Conservation (phyloP, 1,139 yeast genomes). For the Geotrichum phurueaensis region DNA sequence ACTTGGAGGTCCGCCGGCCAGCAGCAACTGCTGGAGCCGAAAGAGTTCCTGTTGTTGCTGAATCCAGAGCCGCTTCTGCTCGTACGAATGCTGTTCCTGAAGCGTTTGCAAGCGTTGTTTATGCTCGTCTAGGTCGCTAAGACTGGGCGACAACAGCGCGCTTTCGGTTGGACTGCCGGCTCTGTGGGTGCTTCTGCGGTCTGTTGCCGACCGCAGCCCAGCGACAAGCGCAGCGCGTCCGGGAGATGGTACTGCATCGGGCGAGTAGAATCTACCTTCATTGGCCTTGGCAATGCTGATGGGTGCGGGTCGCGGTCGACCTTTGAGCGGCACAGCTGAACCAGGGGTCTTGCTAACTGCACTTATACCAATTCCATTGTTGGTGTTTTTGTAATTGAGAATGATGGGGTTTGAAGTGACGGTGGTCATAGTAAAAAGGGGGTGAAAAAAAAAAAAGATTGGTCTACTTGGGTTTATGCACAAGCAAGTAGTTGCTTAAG, state of each 20-base stretch:
- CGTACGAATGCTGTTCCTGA: constrained; percentile 2
- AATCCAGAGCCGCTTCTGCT: constrained; percentile 5
- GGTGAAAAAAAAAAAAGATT: not conserved
- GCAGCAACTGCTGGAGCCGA: constrained; percentile 5
- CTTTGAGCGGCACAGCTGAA: not conserved
- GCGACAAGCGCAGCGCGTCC: constrained; percentile 31
- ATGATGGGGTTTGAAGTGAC: not conserved
- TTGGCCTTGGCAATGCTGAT: constrained; percentile 12
- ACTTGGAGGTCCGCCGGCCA: constrained; percentile 23
- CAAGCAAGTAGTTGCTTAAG: too few relatives aligned
- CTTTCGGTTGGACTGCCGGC: not conserved
- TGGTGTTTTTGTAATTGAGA: not conserved
- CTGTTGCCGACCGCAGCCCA: constrained; percentile 32
- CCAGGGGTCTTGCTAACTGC: not conserved
- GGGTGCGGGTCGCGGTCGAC: constrained; percentile 8
- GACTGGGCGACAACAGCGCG: not conserved
- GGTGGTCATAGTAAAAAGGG: not conserved
- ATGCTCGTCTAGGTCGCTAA: constrained; percentile 11
- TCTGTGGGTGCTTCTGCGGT: constrained; percentile 22
- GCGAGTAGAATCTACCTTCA: not conserved
- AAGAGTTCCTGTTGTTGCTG: constrained; percentile 1
- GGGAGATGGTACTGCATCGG: constrained; percentile 19
- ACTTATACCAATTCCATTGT: not conserved
- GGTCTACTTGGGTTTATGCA: too few relatives aligned
- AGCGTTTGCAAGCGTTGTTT: constrained; percentile 19